Conservation (phyloP, 1,284 basidiomycete species). For the Rhodotorula mucilaginosa region DNA sequence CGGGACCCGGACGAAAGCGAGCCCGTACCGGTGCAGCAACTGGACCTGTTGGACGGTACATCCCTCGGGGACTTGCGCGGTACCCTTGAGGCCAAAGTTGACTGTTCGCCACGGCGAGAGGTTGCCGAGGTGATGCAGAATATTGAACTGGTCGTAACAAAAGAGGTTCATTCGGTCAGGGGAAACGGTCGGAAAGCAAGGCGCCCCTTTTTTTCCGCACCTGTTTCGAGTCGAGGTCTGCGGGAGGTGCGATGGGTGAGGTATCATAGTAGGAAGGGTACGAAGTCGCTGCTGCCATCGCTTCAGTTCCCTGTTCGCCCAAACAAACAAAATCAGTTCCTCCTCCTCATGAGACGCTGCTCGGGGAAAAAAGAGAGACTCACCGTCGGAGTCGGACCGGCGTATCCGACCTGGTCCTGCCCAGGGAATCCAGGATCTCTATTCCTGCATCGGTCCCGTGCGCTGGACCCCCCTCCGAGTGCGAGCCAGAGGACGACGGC, state of each 20-base stretch:
- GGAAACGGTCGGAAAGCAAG: accelerated
- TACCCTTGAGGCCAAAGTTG: conserved; percentile 42
- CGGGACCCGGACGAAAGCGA: neutral
- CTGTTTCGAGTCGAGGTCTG: neutral
- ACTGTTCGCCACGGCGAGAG: conserved; percentile 80
- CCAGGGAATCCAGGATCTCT: neutral
- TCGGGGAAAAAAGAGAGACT: neutral
- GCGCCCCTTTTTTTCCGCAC: neutral
- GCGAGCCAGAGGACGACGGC: conserved; percentile 6
- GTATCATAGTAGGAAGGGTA: conserved; percentile 29
- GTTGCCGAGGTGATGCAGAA: conserved; percentile 78
- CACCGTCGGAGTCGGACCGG: conserved; percentile 29
- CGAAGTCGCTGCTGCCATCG: conserved; percentile 33
- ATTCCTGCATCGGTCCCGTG: neutral
- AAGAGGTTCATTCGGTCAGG: neutral
- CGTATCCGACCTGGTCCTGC: conserved; percentile 12
- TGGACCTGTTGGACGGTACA: conserved; percentile 39
- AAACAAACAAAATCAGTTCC: neutral
- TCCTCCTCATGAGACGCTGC: neutral
- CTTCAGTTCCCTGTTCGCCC: conserved; percentile 28
- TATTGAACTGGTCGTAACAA: conserved; percentile 51
- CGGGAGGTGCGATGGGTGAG: conserved; percentile 28
- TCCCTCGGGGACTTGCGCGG: conserved; percentile 23
- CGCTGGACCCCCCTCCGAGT: neutral
- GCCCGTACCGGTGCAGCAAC: conserved; percentile 55